Base-by-base conservation (phyloP, 192 early-diverging fungal genomes). In the Backusella luteola region DNA sequence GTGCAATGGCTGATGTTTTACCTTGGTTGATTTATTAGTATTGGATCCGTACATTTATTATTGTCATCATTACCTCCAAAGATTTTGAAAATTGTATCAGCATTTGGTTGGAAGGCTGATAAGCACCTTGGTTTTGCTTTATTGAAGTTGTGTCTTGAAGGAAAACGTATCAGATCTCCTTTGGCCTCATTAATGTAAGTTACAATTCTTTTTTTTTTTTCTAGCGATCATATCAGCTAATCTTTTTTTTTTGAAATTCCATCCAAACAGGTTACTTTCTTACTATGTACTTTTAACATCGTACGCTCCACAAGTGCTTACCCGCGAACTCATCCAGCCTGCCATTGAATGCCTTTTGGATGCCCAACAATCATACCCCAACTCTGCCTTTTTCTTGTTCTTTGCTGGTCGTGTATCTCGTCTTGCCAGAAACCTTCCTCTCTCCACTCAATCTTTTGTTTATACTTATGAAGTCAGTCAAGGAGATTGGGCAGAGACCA, bases 81-180 rank as follows among this genome's bases (percentile, higher is more conserved):
- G 34, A 73, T 82, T 26, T 42, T 82, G 17, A 71, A 71, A 14
- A 79, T 89, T 41, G 82, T 89, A 34, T 83, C 86, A 0, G 85
- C 86, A 0, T 86, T 89, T 70, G 88, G 88, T 15, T 89, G 86
- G 83, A 80, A 73, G 38, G 86, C 84, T 1, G 85, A 89, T 80
- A 85, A 85, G 69, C 76, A 85, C 21, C 82, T 89, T 73, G 88
- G 88, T n/a, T 84, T 89, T 71, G 86, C 85, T 14, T 66, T 89
- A 21, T 73, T 89, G 17, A 83, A 83, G 34, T 71, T 84, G 52
- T 81, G 81, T 70, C 75, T 88, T 41, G 81, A 83, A 42, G 83
- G 83, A 70, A 82, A 85, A 56, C 79, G 85, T 11, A 85, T 88
- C 19, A 77, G 87, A 69, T 86, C 87, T 1, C 87, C 87, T 0